Evolutionary conservation across 805 yeast genomes (phyloP).

Genomic region (Kodamaea neixiangensis): DNA sequence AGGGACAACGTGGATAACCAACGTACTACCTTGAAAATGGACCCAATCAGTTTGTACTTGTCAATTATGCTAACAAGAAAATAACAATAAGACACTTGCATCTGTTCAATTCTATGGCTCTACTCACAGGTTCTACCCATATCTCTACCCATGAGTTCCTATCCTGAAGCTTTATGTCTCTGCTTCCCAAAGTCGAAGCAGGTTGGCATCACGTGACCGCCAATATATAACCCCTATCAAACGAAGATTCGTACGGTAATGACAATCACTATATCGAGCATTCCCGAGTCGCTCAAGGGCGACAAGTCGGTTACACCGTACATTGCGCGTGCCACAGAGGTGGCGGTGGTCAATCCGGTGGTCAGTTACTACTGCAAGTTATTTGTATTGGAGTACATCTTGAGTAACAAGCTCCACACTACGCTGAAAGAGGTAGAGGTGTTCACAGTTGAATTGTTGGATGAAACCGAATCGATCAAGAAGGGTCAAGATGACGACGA

Average conservation of each 20-base stretch:
- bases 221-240: background rate
- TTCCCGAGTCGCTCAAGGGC: constrained; percentile 34
- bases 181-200: too few relatives aligned
- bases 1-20: too few relatives aligned
- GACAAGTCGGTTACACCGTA: constrained; percentile 46
- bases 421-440: constrained; percentile 54
- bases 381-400: constrained; percentile 72
- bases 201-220: background rate
- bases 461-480: constrained; percentile 65
- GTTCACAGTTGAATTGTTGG: constrained; percentile 64
- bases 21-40: too few relatives aligned
- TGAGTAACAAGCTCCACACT: constrained; percentile 61
- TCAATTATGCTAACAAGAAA: too few relatives aligned
- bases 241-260: background rate
- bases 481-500: constrained; percentile 35
- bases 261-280: constrained; percentile 7
- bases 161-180: too few relatives aligned
- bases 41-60: too few relatives aligned
- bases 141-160: too few relatives aligned
- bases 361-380: constrained; percentile 69
- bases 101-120: too few relatives aligned
- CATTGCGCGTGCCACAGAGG: constrained; percentile 57
- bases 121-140: too few relatives aligned
- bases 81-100: too few relatives aligned
- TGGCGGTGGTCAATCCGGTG: constrained; percentile 59